A percentile compares a stretch with the other conserved stretches of the same genome.
Evolutionary conservation across 2,329 filamentous ascomycete species (phyloP).

Genomic region (Fusarium goolgardi): DNA sequence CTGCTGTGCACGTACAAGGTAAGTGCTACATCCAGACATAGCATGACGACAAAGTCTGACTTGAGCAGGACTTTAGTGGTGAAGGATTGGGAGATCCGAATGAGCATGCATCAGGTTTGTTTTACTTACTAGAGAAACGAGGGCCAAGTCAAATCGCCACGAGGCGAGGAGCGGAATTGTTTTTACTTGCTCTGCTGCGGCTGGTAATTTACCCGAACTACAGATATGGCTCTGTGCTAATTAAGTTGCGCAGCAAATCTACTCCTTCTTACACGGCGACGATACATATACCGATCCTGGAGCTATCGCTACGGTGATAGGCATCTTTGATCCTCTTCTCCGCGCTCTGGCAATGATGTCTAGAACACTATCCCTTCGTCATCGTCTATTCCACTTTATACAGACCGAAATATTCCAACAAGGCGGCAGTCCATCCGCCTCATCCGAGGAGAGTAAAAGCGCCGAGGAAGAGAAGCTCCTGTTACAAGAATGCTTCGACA

Average conservation of each 20-base stretch:
- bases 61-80: conserved; percentile 49
- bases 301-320: conserved; percentile 46
- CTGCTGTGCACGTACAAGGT: conserved; percentile 50
- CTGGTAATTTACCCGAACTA: conserved; percentile 40
- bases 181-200: conserved; percentile 47
- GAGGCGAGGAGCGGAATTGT: conserved; percentile 47
- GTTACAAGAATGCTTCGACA: conserved; percentile 45
- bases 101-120: conserved; percentile 51
- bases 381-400: conserved; percentile 25
- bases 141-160: conserved; percentile 49
- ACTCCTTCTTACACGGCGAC: conserved; percentile 50
- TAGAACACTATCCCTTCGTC: conserved; percentile 36
- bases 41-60: neutral
- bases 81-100: conserved; percentile 46
- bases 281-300: conserved; percentile 50
- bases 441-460: neutral
- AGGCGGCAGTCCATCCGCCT: neutral
- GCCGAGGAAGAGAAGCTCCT: conserved; percentile 20
- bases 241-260: conserved; percentile 45
- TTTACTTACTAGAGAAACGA: conserved; percentile 50
- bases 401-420: conserved; percentile 1
- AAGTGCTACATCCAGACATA: neutral
- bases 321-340: conserved; percentile 48
- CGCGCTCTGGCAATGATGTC: conserved; percentile 50
- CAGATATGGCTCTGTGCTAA: neutral